A percentile compares a stretch with the other conserved stretches of the same genome.
Evolutionary conservation across 306 rosid genomes (phyloP).

Genomic region (Crotalaria pallida): DNA sequence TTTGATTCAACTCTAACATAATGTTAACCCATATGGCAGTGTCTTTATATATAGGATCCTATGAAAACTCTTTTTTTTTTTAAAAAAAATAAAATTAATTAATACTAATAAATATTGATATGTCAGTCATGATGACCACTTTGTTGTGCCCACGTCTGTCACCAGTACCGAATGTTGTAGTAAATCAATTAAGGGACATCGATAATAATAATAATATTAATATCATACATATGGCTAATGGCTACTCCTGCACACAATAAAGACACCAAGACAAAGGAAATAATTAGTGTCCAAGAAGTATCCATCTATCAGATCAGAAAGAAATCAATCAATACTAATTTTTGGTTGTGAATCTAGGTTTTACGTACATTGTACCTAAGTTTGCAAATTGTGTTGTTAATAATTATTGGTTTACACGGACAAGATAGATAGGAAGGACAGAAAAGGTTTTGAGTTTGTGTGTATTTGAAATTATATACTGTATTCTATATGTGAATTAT

Average conservation of each 20-base stretch:
- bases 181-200: neutral
- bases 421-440: constrained; percentile 9
- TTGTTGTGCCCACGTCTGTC: neutral
- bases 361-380: constrained; percentile 6
- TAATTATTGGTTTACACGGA: constrained; percentile 16
- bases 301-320: neutral
- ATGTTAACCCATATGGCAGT: constrained; percentile 28
- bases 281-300: neutral
- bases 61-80: too few relatives aligned
- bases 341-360: neutral
- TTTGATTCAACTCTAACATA: constrained; percentile 3
- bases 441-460: neutral
- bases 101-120: neutral
- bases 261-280: constrained; percentile 9
- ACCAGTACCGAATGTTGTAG: neutral
- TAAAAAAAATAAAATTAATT: too few relatives aligned
- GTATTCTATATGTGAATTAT: constrained; percentile 28
- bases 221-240: neutral
- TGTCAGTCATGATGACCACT: neutral
- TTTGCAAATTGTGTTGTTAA: constrained; percentile 5
- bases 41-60: neutral
- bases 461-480: constrained; percentile 14
- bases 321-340: constrained; percentile 1
- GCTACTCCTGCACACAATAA: constrained; percentile 11
- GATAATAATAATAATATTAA: neutral